phyloP scores from a whole-genome alignment of 768 basidiomycete genomes.

The Amanita polypyramis region DNA sequence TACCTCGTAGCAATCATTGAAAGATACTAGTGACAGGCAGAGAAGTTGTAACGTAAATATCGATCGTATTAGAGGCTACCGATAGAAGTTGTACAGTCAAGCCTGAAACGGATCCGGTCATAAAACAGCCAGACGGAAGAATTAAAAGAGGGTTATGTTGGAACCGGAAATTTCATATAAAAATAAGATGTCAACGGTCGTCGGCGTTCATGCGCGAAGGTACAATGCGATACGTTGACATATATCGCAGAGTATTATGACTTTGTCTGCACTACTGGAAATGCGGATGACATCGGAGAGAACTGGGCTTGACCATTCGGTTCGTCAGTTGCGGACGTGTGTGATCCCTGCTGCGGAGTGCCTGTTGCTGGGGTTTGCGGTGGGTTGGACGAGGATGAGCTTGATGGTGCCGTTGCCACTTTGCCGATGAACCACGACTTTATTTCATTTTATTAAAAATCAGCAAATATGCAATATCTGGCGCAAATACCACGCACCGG shows the following conservation, averaged over 20 bases:
- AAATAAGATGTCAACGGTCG: neutral
- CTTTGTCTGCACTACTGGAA: slow-evolving; percentile 41
- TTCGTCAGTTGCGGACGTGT: slow-evolving; percentile 24
- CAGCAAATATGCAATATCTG: neutral
- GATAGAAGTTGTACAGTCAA: neutral
- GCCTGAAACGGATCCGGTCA: neutral
- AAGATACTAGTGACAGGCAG: neutral
- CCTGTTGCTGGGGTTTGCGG: slow-evolving; percentile 36
- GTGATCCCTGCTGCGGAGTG: slow-evolving; percentile 17
- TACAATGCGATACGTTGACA: no score
- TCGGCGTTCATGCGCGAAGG: neutral
- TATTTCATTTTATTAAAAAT: no score
- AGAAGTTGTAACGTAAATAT: neutral
- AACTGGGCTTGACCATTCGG: slow-evolving; percentile 35
- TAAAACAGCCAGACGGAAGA: neutral
- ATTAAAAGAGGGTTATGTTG: neutral
- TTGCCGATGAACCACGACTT: slow-evolving; percentile 96
- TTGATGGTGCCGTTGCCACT: slow-evolving; percentile 23
- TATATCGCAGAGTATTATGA: neutral
- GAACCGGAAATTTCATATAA: neutral
- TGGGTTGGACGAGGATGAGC: slow-evolving; percentile 31
- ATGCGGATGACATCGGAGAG: slow-evolving; percentile 80
- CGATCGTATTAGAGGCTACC: neutral
- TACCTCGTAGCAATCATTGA: neutral
- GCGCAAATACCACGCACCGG: slow-evolving; percentile 41